Evolutionary conservation across 208 protist genomes (phyloP), one percentile per base, ranked within the genome.

Genomic region (Giardia muris): DNA sequence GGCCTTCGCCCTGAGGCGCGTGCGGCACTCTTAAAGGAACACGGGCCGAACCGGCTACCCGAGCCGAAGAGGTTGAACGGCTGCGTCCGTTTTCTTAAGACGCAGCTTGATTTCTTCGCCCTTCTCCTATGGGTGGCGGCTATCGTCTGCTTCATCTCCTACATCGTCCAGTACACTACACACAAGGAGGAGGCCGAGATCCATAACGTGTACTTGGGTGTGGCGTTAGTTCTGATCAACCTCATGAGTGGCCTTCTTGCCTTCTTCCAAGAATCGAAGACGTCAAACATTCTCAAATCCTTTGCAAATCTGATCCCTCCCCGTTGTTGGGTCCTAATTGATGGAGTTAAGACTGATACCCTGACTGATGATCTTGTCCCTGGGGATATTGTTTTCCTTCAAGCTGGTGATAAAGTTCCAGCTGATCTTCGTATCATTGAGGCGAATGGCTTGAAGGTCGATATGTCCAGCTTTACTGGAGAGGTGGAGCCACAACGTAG

Each of bases 351-450:
- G 19, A 19, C 4, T 10, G 48, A 88, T 39, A n/a, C 92, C 39
- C 1, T 88, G n/a, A 46, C 67, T 0, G 19, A 88, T 44, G n/a
- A 19, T 0, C n/a, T 93, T 1, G 89, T 92, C 19, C 0, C 44
- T 4, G 93, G 93, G n/a, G 93, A 93, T 90, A 43, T 93, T 48
- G 67, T 92, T 42, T n/a, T 67, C 0, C 2, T 93, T 3, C 0
- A 47, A n/a, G 1, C 46, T n/a, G 93, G 93, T 46, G 1, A 45
- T 0, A 90, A 91, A 10, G 43, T 46, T 19, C 93, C 93, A 4
- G 89, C 93, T 43, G 93, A 93, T 88, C 22, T 90, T 30, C 1
- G 92, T 22, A 1, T 93, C 0, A 4, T 93, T 46, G 0, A 92
- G 0, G 0, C 22, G 2, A 76, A 87, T 47, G 0, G 89, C 0